A percentile compares a stretch with the other conserved stretches of the same genome.
Evolutionary conservation across 2,329 filamentous ascomycete genomes (phyloP).

Genomic region (Colletotrichum trifolii): DNA sequence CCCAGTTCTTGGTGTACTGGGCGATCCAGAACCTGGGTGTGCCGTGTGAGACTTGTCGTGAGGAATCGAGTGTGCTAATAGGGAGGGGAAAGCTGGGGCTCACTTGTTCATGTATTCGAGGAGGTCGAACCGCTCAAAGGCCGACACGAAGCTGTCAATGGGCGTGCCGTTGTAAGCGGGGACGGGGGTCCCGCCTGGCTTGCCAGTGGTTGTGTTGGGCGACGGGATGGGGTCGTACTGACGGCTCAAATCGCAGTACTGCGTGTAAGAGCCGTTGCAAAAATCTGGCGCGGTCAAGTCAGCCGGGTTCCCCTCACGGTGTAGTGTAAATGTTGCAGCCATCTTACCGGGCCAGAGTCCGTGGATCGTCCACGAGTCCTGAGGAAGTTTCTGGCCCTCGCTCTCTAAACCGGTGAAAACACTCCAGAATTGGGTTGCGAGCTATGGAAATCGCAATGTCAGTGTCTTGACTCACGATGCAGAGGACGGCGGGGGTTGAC

Average conservation of each 20-base stretch:
- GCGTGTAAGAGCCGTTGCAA: constrained; percentile 67
- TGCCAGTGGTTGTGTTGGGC: constrained; percentile 72
- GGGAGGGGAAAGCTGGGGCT: neutral
- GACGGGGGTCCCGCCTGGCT: constrained; percentile 62
- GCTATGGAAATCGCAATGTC: constrained; percentile 39
- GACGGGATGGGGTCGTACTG: constrained; percentile 72
- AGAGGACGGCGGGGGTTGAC: constrained; percentile 22
- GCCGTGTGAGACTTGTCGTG: constrained; percentile 21
- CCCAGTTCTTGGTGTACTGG: constrained; percentile 64
- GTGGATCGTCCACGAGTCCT: constrained; percentile 68
- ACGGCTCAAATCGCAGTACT: constrained; percentile 73
- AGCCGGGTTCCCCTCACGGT: neutral
- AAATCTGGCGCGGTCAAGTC: constrained; percentile 47
- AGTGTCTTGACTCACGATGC: neutral
- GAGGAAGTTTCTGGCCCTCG: constrained; percentile 67
- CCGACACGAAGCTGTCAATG: constrained; percentile 68
- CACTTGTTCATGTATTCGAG: constrained; percentile 73
- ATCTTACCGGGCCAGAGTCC: constrained; percentile 64
- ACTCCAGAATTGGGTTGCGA: constrained; percentile 73
- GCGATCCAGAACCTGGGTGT: constrained; percentile 65
- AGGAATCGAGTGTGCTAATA: neutral
- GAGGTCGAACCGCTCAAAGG: constrained; percentile 68
- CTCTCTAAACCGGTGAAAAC: constrained; percentile 71
- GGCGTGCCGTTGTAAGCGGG: constrained; percentile 67
- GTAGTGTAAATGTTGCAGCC: neutral